These are phyloP conservation scores for Kodamaea alishanica DNA, from an alignment of 1,139 yeast species.

Conservation along the genomic window DNA sequence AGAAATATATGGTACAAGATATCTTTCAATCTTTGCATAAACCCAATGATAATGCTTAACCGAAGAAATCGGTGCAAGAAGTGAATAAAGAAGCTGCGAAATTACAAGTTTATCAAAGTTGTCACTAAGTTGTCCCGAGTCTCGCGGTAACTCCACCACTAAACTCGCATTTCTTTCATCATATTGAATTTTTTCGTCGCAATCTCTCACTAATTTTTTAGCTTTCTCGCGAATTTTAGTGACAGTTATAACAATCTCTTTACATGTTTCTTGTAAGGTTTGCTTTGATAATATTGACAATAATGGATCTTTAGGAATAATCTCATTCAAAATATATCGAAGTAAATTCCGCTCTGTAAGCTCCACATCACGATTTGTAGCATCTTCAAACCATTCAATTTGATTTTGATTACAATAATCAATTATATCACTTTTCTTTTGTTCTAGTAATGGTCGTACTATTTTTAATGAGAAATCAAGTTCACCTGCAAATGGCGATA, in stretches of 20 bases:
- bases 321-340: conserved; percentile 30
- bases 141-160: conserved; percentile 5
- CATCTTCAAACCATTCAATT: conserved; percentile 66
- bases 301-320: conserved; percentile 19
- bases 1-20: conserved; percentile 24
- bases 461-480: conserved; percentile 11
- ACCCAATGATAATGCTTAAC: conserved; percentile 43
- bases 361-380: conserved; percentile 51
- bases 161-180: conserved; percentile 11
- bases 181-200: neutral
- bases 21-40: conserved; percentile 41
- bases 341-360: conserved; percentile 56
- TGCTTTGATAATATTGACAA: conserved; percentile 10
- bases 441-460: conserved; percentile 53
- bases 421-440: conserved; percentile 43
- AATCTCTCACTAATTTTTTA: conserved; percentile 2
- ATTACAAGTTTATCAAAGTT: conserved; percentile 18
- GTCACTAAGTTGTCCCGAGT: neutral
- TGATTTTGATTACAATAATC: conserved; percentile 39
- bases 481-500: conserved; percentile 8
- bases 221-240: conserved; percentile 1
- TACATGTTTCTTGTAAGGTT: conserved; percentile 15
- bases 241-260: conserved; percentile 8
- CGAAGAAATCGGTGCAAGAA: conserved; percentile 36
- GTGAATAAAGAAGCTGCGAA: conserved; percentile 31